A percentile compares a stretch with the other conserved stretches of the same genome.
Conservation (phyloP, 2,329 filamentous ascomycete genomes). For the Aspergillus vadensis region DNA sequence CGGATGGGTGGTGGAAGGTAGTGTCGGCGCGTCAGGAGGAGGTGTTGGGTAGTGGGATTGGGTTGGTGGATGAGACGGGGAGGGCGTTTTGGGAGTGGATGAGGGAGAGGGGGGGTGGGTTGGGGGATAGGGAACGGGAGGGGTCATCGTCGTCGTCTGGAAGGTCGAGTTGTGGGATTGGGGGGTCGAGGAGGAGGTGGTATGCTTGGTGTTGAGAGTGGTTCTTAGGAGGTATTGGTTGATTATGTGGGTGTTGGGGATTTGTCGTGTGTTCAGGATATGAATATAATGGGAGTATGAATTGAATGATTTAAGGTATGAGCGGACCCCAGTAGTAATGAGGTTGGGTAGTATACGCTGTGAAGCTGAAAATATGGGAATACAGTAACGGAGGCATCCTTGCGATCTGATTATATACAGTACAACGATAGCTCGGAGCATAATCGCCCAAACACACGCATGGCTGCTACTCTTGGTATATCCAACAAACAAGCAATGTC, state of each 20-base stretch:
- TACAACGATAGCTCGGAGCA: not conserved
- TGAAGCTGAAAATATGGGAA: not conserved
- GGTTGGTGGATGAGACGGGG: not conserved
- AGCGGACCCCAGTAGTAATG: too few species aligned
- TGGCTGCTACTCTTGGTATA: not conserved
- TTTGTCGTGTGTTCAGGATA: not conserved
- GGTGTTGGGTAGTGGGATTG: not conserved
- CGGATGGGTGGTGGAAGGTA: constrained; percentile 4
- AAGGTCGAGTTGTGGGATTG: not conserved
- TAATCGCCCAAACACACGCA: not conserved
- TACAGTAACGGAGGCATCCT: too few species aligned
- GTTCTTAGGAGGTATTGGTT: fast-evolving
- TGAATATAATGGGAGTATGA: too few species aligned
- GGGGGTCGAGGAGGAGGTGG: not conserved
- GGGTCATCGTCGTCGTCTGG: too few species aligned
- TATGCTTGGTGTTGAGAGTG: not conserved
- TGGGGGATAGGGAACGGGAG: not conserved
- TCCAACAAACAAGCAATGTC: not conserved
- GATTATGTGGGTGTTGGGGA: not conserved
- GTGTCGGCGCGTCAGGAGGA: not conserved
- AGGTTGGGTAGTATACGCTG: too few species aligned
- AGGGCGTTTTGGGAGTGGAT: not conserved
- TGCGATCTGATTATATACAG: not conserved
- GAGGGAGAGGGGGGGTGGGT: not conserved
- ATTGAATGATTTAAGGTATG: too few species aligned